A percentile compares a stretch with the other conserved stretches of the same genome.
Conservation (phyloP, 345 rosid genomes). For the Citropsis articulata region DNA sequence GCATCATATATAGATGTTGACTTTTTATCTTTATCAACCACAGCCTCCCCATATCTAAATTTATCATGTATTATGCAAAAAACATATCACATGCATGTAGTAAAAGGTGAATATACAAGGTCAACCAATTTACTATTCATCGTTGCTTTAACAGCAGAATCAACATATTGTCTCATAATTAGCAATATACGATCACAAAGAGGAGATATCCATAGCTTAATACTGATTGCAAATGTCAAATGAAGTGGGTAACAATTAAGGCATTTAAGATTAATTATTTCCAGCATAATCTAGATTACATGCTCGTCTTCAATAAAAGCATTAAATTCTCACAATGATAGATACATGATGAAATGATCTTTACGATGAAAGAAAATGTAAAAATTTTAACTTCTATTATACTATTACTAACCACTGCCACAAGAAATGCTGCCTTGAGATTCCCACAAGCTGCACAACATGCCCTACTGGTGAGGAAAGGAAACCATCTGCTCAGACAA, state of each 20-base stretch:
- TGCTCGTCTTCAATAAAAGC: background rate
- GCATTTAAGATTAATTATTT: background rate
- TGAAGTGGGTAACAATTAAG: background rate
- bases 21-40: background rate
- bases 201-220: background rate
- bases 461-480: slow-evolving; percentile 82
- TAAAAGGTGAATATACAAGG: background rate
- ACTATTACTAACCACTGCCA: slow-evolving; percentile 71
- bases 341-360: background rate
- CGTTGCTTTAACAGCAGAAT: background rate
- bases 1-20: background rate
- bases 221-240: background rate
- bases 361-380: background rate
- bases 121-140: background rate
- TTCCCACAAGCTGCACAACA: slow-evolving; percentile 97
- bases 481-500: slow-evolving; percentile 82
- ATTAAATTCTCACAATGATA: background rate
- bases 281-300: background rate
- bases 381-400: slow-evolving; percentile 4
- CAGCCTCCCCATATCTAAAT: background rate
- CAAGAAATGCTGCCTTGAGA: slow-evolving; percentile 95
- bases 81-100: background rate
- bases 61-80: background rate
- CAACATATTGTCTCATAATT: background rate
- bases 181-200: background rate